Evolutionary conservation across 2,329 filamentous ascomycete genomes (phyloP).

Genomic region (Arthrinium puccinioides): DNA sequence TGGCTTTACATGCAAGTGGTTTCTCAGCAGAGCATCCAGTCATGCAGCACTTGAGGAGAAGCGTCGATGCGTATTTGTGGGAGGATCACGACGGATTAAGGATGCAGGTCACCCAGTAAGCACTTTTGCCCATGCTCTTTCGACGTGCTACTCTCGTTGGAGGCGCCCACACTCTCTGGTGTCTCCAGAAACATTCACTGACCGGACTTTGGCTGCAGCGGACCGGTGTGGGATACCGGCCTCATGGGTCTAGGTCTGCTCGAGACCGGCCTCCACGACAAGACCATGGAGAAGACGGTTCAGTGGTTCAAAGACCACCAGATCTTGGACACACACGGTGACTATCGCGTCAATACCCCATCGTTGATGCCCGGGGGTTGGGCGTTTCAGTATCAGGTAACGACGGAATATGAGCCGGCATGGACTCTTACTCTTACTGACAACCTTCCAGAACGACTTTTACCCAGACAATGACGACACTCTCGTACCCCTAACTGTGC

Average conservation of each 20-base stretch:
- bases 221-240: slow-evolving; percentile 26
- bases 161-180: too few species aligned
- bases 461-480: slow-evolving; percentile 28
- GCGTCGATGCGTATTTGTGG: slow-evolving; percentile 17
- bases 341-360: slow-evolving; percentile 20
- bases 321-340: slow-evolving; percentile 15
- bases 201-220: too few species aligned
- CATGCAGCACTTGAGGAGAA: slow-evolving; percentile 13
- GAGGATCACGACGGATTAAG: slow-evolving; percentile 17
- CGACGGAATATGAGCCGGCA: neutral
- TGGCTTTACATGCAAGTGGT: slow-evolving; percentile 1
- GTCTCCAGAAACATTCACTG: too few species aligned
- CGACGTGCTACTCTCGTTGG: too few species aligned
- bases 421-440: neutral
- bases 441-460: slow-evolving; percentile 15
- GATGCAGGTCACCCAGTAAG: too few species aligned
- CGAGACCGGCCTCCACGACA: slow-evolving; percentile 11
- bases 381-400: slow-evolving; percentile 19
- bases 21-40: slow-evolving; percentile 1
- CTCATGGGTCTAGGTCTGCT: slow-evolving; percentile 22
- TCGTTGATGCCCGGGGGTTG: slow-evolving; percentile 17
- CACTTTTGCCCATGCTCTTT: too few species aligned
- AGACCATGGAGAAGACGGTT: slow-evolving; percentile 1
- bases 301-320: slow-evolving; percentile 16
- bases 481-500: slow-evolving; percentile 18